These are phyloP conservation scores for Sugiyamaella marilandica DNA, from an alignment of 805 yeast genomes.

Conservation along the genomic window DNA sequence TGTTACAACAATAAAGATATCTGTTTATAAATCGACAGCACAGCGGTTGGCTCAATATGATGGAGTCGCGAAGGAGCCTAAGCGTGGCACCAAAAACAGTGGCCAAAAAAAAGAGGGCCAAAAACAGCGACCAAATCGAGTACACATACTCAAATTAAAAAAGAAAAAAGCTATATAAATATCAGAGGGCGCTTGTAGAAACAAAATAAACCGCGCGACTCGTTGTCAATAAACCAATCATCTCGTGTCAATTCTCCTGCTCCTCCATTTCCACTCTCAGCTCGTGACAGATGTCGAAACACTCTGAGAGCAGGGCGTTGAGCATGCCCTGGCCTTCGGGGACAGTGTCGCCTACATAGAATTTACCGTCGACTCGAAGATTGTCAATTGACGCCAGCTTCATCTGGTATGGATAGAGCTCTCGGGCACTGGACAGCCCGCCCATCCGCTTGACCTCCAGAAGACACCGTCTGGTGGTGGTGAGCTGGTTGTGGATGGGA, in stretches of 20 bases:
- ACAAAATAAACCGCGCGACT: no score
- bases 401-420: constrained; percentile 92
- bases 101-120: no score
- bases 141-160: not conserved
- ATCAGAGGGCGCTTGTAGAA: no score
- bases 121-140: not conserved
- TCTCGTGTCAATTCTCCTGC: constrained; percentile 33
- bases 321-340: constrained; percentile 99
- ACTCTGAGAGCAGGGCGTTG: constrained; percentile 84
- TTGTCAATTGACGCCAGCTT: constrained; percentile 88
- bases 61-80: no score
- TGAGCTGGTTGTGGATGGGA: constrained; percentile 87
- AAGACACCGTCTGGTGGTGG: constrained; percentile 86
- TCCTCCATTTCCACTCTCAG: constrained; percentile 80
- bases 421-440: constrained; percentile 81
- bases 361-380: constrained; percentile 84
- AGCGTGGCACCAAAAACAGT: no score
- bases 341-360: constrained; percentile 77
- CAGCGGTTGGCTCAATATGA: no score
- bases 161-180: not conserved
- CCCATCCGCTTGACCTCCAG: constrained; percentile 89
- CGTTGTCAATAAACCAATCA: no score
- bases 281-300: constrained; percentile 91
- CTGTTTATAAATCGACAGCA: no score
- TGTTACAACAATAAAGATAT: no score